Percentiles rank a stretch among this genome's conserved stretches.
phyloP scores from a whole-genome alignment of 2,329 filamentous ascomycete genomes.

The Xylaria sp. region DNA sequence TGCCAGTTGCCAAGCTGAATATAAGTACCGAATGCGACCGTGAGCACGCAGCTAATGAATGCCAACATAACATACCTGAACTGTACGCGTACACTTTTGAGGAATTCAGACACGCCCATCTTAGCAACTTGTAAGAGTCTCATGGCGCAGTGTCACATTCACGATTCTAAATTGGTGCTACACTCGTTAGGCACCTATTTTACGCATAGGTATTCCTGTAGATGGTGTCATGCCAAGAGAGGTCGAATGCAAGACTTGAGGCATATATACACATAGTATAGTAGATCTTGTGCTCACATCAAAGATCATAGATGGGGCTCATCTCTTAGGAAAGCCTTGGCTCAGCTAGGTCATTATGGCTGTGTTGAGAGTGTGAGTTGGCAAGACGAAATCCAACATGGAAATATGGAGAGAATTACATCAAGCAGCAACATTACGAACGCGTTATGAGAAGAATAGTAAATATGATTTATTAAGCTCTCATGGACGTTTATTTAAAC shows the following conservation, averaged over 20 bases:
- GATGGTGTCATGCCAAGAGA: conserved; percentile 17
- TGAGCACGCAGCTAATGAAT: conserved; percentile 7
- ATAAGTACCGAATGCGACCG: no score
- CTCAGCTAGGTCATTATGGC: conserved; percentile 32
- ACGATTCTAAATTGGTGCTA: background rate
- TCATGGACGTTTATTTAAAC: conserved; percentile 20
- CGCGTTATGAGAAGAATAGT: background rate
- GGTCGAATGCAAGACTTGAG: background rate
- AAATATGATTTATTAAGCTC: background rate
- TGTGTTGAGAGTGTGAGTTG: conserved; percentile 22
- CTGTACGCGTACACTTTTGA: background rate
- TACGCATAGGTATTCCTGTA: no score
- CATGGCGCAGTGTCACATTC: conserved; percentile 6
- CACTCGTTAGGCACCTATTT: no score
- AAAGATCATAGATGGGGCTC: background rate
- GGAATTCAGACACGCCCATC: background rate
- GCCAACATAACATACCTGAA: background rate
- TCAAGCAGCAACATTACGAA: background rate
- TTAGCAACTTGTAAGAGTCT: background rate
- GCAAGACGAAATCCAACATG: background rate
- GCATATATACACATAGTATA: background rate
- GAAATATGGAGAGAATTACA: background rate
- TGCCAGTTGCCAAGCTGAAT: conserved; percentile 22
- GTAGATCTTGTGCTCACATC: background rate
- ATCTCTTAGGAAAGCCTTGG: conserved; percentile 17